phyloP scores from a whole-genome alignment of 805 yeast genomes.

The Yamadazyma kitorensis region DNA sequence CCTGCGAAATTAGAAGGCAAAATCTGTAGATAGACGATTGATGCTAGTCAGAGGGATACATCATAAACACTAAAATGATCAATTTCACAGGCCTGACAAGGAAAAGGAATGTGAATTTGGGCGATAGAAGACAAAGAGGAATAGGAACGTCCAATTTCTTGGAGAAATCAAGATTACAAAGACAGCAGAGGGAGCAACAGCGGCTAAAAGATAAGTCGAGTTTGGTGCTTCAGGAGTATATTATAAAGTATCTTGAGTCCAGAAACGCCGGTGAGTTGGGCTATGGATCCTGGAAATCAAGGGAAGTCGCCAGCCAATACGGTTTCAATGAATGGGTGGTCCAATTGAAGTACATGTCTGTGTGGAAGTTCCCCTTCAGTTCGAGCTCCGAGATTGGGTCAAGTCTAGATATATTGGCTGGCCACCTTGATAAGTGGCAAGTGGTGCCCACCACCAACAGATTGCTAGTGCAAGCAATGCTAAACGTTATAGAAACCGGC shows the following conservation, averaged over 20 bases:
- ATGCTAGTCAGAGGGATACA: too few species aligned
- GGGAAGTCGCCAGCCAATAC: constrained; percentile 1
- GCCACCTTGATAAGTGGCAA: constrained; percentile 4
- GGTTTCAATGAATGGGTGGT: constrained; percentile 21
- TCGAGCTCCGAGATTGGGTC: not conserved
- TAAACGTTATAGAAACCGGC: not conserved
- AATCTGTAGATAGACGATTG: too few species aligned
- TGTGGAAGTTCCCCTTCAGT: constrained; percentile 8
- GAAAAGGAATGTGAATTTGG: constrained; percentile 60
- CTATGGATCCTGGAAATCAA: constrained; percentile 16
- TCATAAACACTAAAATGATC: constrained; percentile 28
- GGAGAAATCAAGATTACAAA: constrained; percentile 62
- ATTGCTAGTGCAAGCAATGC: constrained; percentile 1
- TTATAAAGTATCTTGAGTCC: constrained; percentile 40
- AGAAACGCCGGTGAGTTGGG: constrained; percentile 18
- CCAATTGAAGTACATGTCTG: constrained; percentile 10
- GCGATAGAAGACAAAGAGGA: constrained; percentile 40
- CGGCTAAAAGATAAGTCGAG: constrained; percentile 52
- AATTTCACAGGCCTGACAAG: constrained; percentile 70
- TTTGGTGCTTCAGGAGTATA: constrained; percentile 45
- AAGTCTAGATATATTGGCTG: not conserved
- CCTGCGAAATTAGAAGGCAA: too few species aligned
- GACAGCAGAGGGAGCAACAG: constrained; percentile 60
- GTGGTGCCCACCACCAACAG: constrained; percentile 3
- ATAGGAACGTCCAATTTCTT: constrained; percentile 43